Evolutionary conservation across 352 stramenopile genomes (phyloP).

Genomic region (Phytophthora constricta): DNA sequence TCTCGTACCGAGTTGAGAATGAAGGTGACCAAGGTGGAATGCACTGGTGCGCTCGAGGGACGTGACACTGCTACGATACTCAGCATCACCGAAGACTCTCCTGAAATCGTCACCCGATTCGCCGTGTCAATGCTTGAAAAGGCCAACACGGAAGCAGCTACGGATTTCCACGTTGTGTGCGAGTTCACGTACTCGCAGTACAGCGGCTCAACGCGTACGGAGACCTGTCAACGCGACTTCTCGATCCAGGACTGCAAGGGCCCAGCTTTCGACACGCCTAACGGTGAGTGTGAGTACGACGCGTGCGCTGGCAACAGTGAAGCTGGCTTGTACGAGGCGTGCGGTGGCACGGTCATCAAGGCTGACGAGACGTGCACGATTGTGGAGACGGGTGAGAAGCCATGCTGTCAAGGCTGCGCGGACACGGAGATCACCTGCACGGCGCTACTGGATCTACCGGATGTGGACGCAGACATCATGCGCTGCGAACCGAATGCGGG

Average conservation of each 20-base stretch:
- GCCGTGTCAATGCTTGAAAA: conserved; percentile 59
- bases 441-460: conserved; percentile 51
- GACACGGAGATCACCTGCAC: conserved; percentile 40
- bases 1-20: conserved; percentile 40
- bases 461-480: conserved; percentile 53
- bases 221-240: conserved; percentile 56
- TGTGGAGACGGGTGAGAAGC: conserved; percentile 30
- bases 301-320: conserved; percentile 32
- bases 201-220: conserved; percentile 17
- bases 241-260: conserved; percentile 65
- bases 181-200: conserved; percentile 59
- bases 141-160: conserved; percentile 41
- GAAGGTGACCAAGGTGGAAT: conserved; percentile 55
- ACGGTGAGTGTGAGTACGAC: conserved; percentile 49
- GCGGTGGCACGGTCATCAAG: conserved; percentile 44
- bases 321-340: conserved; percentile 56
- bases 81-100: conserved; percentile 33
- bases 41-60: conserved; percentile 38
- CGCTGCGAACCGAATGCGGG: conserved; percentile 49
- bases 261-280: conserved; percentile 53
- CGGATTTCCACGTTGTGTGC: conserved; percentile 56
- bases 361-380: conserved; percentile 29
- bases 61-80: conserved; percentile 44
- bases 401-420: conserved; percentile 59
- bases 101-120: conserved; percentile 61